Conservation (phyloP, 1,284 basidiomycete species). For the Leccinum subrobustum region DNA sequence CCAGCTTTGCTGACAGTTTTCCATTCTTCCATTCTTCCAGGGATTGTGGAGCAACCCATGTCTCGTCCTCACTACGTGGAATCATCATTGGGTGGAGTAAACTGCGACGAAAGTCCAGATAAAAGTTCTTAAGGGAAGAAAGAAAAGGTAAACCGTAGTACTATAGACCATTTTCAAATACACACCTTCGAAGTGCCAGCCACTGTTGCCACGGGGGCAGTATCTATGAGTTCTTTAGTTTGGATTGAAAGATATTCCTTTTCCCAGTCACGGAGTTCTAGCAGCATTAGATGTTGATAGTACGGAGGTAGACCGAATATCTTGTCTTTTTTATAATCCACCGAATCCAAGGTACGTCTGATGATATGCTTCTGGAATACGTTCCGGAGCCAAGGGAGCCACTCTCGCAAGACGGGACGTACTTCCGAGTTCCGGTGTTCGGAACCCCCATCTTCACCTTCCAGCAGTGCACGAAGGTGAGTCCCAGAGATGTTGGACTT, state of each 20-base stretch:
- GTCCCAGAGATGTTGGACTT: background rate
- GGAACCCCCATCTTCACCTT: background rate
- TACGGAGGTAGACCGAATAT: background rate
- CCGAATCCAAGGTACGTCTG: background rate
- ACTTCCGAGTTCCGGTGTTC: background rate
- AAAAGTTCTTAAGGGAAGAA: conserved; percentile 3
- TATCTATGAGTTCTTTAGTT: background rate
- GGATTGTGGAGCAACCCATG: background rate
- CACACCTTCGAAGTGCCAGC: background rate
- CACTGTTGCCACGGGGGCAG: background rate
- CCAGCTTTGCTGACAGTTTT: background rate
- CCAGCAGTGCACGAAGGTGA: background rate
- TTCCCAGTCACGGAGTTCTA: background rate
- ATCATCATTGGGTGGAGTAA: conserved; percentile 1
- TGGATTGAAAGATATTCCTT: background rate
- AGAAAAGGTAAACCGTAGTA: background rate
- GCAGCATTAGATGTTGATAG: background rate
- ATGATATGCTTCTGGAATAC: background rate
- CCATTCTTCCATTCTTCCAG: background rate
- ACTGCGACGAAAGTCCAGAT: background rate
- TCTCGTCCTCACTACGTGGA: background rate
- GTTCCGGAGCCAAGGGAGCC: background rate
- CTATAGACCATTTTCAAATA: background rate
- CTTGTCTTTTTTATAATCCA: background rate
- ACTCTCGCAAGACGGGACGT: background rate